Conservation (phyloP, 345 rosid species). For the Adansonia digitata region DNA sequence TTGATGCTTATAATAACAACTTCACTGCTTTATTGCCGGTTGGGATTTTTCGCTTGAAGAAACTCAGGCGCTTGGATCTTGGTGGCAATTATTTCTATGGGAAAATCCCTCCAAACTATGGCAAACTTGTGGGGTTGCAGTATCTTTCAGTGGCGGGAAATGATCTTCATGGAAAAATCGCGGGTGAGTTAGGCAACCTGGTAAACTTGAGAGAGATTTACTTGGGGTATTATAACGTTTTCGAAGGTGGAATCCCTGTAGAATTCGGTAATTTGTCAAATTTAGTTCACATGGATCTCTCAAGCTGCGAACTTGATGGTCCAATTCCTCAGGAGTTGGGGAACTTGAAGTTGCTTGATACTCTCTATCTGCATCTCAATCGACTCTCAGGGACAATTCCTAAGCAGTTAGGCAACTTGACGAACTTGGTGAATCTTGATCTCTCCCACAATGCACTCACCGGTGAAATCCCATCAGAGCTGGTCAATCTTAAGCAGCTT, state of each 20-base stretch:
- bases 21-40: conserved; percentile 45
- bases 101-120: conserved; percentile 40
- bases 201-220: conserved; percentile 40
- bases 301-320: conserved; percentile 47
- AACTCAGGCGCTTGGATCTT: conserved; percentile 46
- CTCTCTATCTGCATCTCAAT: conserved; percentile 51
- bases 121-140: conserved; percentile 30
- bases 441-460: conserved; percentile 53
- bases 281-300: conserved; percentile 52
- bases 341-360: conserved; percentile 39
- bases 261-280: conserved; percentile 48
- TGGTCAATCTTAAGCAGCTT: conserved; percentile 38
- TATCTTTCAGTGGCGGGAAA: conserved; percentile 53
- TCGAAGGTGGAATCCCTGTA: conserved; percentile 47
- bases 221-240: conserved; percentile 52
- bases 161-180: conserved; percentile 46
- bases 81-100: conserved; percentile 64
- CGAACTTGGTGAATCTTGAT: conserved; percentile 44
- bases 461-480: conserved; percentile 49
- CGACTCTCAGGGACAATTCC: conserved; percentile 48
- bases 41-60: conserved; percentile 30
- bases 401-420: conserved; percentile 46
- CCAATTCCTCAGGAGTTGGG: conserved; percentile 51
- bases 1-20: too few relatives aligned
- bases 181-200: conserved; percentile 52